Base-by-base conservation (phyloP, 2,329 filamentous ascomycete species). In the Colletotrichum shisoi region DNA sequence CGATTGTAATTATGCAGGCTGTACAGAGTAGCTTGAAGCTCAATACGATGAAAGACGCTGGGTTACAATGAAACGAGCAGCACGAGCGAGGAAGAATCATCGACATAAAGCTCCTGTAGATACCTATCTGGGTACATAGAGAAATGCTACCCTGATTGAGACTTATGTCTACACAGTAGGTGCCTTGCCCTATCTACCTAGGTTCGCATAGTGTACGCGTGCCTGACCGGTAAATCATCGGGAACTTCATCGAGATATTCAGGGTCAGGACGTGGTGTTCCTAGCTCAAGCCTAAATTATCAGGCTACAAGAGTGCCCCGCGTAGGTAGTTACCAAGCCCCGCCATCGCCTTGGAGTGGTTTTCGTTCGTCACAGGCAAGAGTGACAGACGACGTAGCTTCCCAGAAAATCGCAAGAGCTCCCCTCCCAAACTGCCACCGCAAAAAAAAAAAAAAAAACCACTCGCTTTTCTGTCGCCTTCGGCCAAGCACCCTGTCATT, bases 301-400 rank as follows among this genome's bases (percentile, higher is more conserved):
- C 45, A 65, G 66, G 62, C 51, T 39, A n/a, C 27, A 40, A 53
- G 7, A 37, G 8, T 68, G 66, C 66, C 66, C 66, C 66, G 66
- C 66, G 66, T 54, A 69, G 31, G 7, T 34, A 34, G 31, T 7
- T 34, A 34, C 31, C 31, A 34, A 34, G 63, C 67, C 67, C 67
- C 67, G 53, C 67, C 63, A 62, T 69, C 24, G 46, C 37, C 48
- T 44, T 48, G 45, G 39, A 44, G 19, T 54, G 52, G 59, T 56
- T 46, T 48, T 61, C 42, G 53, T 45, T 12, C 59, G 56, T 56
- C 64, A 64, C 64, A 57, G 61, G 62, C 37, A 65, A 19, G 61
- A 68, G 65, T 21, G 62, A 52, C 65, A 46, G 39, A 59, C 49
- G 65, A 64, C 65, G 49, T 60, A 68, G 61, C 65, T 68, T 54